phyloP scores from a whole-genome alignment of 352 stramenopile species.

The Globisporangium spiculum region DNA sequence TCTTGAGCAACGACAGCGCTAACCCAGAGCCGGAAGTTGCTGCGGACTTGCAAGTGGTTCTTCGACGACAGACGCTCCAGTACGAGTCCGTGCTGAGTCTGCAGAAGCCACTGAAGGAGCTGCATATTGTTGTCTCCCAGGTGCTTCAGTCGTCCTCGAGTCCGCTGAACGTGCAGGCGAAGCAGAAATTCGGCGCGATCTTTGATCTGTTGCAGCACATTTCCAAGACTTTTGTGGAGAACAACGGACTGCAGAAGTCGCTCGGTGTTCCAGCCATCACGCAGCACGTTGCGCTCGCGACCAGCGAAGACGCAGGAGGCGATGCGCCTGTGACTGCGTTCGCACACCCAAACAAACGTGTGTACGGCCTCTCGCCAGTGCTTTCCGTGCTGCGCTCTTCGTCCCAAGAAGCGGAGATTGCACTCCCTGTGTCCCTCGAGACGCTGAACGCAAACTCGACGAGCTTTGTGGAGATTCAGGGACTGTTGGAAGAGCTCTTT shows the following conservation, averaged over 20 bases:
- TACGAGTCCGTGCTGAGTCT: constrained; percentile 28
- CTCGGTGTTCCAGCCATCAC: constrained; percentile 62
- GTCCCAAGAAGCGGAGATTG: neutral
- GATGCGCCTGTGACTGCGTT: constrained; percentile 56
- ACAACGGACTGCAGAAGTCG: constrained; percentile 26
- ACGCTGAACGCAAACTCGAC: constrained; percentile 32
- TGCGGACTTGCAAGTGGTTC: constrained; percentile 3
- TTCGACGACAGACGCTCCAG: constrained; percentile 2
- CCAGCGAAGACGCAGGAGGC: constrained; percentile 34
- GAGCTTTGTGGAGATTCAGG: constrained; percentile 34
- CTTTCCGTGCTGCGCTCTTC: constrained; percentile 18
- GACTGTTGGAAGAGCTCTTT: constrained; percentile 25
- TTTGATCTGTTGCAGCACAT: constrained; percentile 33
- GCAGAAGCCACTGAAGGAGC: constrained; percentile 53
- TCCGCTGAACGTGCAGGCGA: constrained; percentile 8
- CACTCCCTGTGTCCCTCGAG: constrained; percentile 28
- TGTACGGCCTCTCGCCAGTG: constrained; percentile 63
- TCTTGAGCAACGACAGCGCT: neutral
- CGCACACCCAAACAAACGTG: constrained; percentile 46
- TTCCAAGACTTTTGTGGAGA: constrained; percentile 25
- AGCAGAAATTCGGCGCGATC: constrained; percentile 22
- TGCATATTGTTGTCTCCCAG: constrained; percentile 59
- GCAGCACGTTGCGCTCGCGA: constrained; percentile 40
- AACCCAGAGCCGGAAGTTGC: neutral
- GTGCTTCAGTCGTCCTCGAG: constrained; percentile 35